A percentile compares a stretch with the other conserved stretches of the same genome.
Evolutionary conservation across 2,329 filamentous ascomycete genomes (phyloP).

Genomic region (Fusarium buxicola): DNA sequence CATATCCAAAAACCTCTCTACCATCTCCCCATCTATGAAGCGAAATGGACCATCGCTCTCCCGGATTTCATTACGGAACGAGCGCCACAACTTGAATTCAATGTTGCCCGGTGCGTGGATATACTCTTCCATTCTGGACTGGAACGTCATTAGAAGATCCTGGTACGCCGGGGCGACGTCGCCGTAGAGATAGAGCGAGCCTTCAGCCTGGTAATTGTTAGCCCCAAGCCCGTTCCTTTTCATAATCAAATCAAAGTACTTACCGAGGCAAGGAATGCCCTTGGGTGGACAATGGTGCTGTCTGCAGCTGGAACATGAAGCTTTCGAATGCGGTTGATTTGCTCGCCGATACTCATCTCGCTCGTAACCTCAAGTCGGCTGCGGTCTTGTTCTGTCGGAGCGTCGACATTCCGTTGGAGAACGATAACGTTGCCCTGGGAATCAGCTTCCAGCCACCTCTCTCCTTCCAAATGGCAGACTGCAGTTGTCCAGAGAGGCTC

Average conservation of each 20-base stretch:
- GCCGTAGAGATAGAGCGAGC: conserved; percentile 90
- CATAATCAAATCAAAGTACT: conserved; percentile 47
- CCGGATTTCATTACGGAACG: conserved; percentile 78
- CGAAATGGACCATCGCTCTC: conserved; percentile 83
- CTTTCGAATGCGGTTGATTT: conserved; percentile 87
- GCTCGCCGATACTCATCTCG: conserved; percentile 89
- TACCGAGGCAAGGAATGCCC: conserved; percentile 91
- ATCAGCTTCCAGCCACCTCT: conserved; percentile 86
- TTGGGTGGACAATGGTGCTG: conserved; percentile 78
- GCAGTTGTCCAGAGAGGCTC: conserved; percentile 86
- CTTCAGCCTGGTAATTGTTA: conserved; percentile 74
- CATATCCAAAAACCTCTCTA: conserved; percentile 85
- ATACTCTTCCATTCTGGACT: conserved; percentile 74
- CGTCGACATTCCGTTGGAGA: conserved; percentile 77
- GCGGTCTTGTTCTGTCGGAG: conserved; percentile 79
- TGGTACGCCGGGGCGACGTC: conserved; percentile 78
- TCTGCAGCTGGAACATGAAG: conserved; percentile 75
- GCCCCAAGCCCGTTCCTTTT: not conserved
- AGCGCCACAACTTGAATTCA: conserved; percentile 82
- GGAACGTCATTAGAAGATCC: conserved; percentile 85
- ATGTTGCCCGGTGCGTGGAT: conserved; percentile 78
- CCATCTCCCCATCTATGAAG: conserved; percentile 91
- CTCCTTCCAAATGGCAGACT: conserved; percentile 75
- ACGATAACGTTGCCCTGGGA: conserved; percentile 89
- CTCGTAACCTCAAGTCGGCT: conserved; percentile 77